Conservation (phyloP, 2,329 filamentous ascomycete genomes). For the Fusarium oxysporum region DNA sequence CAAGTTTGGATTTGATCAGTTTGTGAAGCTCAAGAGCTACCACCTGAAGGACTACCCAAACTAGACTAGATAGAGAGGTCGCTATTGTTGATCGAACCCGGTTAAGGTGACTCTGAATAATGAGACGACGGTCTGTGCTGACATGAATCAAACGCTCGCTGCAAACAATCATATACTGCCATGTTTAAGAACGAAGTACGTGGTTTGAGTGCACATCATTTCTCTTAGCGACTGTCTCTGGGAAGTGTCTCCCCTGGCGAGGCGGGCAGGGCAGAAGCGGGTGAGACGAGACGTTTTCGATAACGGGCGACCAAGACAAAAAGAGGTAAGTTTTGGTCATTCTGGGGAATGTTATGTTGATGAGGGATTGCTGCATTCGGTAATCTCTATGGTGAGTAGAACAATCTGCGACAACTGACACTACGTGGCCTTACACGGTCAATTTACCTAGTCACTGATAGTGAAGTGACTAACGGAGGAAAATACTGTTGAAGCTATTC, state of each 20-base stretch:
- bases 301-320: conserved; percentile 22
- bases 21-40: conserved; percentile 95
- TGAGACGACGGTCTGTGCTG: conserved; percentile 18
- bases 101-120: conserved; percentile 25
- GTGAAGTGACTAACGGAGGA: neutral
- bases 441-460: neutral
- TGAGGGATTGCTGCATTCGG: conserved; percentile 23
- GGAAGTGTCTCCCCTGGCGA: conserved; percentile 14
- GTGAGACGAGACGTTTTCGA: conserved; percentile 37
- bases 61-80: conserved; percentile 48
- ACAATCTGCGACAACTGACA: conserved; percentile 28
- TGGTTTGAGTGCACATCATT: conserved; percentile 17
- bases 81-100: conserved; percentile 2
- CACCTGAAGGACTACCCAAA: conserved; percentile 87
- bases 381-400: conserved; percentile 17
- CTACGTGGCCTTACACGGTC: conserved; percentile 5
- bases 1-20: conserved; percentile 92
- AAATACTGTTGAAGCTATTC: neutral
- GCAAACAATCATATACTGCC: conserved; percentile 14
- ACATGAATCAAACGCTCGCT: conserved; percentile 20
- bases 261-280: neutral
- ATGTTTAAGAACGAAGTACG: neutral
- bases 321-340: neutral
- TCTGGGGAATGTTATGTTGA: neutral
- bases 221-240: conserved; percentile 36